phyloP scores from a whole-genome alignment of 2,329 filamentous ascomycete species.

The Onygena corvina region DNA sequence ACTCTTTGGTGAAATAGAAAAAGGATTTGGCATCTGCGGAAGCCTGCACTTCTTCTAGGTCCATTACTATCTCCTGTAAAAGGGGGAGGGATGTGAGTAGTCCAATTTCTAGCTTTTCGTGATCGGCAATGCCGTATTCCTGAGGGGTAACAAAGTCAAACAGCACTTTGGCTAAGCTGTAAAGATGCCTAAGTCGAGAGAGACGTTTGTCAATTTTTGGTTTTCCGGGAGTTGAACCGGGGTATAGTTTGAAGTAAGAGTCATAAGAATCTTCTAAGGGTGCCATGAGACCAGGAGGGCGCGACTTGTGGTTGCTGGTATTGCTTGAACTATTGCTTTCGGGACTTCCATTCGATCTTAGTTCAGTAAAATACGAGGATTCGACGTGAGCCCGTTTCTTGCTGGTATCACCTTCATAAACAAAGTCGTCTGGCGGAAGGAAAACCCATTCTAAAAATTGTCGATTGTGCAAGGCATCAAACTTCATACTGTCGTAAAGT shows the following conservation, averaged over 20 bases:
- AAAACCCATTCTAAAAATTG: slow-evolving; percentile 97
- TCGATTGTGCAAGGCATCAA: slow-evolving; percentile 91
- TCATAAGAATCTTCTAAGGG: slow-evolving; percentile 45
- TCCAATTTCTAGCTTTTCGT: slow-evolving; percentile 96
- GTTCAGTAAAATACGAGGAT: slow-evolving; percentile 13
- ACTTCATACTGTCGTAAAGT: slow-evolving; percentile 99
- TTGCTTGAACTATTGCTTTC: slow-evolving; percentile 13
- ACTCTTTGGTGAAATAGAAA: slow-evolving; percentile 99
- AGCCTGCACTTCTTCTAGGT: slow-evolving; percentile 93
- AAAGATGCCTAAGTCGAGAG: slow-evolving; percentile 80
- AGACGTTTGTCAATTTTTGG: slow-evolving; percentile 74
- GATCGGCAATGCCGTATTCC: slow-evolving; percentile 91
- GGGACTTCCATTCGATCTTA: slow-evolving; percentile 12
- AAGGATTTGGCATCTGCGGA: slow-evolving; percentile 89
- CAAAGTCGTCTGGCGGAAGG: slow-evolving; percentile 65
- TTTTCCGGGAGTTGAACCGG: slow-evolving; percentile 60
- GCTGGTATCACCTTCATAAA: slow-evolving; percentile 52
- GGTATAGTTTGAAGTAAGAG: slow-evolving; percentile 82
- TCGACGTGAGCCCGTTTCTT: slow-evolving; percentile 20
- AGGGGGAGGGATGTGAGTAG: slow-evolving; percentile 85
- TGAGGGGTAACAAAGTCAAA: slow-evolving; percentile 98
- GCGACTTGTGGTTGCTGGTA: slow-evolving; percentile 12
- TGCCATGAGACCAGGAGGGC: slow-evolving; percentile 34
- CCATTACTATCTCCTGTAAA: slow-evolving; percentile 90
- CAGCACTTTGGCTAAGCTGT: slow-evolving; percentile 82